These are phyloP conservation scores for Kwoniella shandongensis DNA, from an alignment of 768 basidiomycete species.

Conservation along the genomic window DNA sequence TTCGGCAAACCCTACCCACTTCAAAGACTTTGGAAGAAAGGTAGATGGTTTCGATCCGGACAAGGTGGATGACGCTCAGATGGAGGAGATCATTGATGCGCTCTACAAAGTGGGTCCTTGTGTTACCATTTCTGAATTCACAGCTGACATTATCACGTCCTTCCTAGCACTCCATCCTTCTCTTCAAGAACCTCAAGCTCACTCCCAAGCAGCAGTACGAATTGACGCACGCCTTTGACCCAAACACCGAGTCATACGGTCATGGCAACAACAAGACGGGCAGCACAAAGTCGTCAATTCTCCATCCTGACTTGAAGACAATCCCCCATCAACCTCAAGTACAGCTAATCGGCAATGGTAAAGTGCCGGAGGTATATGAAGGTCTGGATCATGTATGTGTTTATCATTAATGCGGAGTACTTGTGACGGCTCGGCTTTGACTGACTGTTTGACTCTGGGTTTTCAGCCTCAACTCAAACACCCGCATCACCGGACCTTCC, in stretches of 20 bases:
- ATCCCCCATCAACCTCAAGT: constrained; percentile 86
- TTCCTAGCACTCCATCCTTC: constrained; percentile 65
- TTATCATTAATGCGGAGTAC: not conserved
- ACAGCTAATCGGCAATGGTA: constrained; percentile 87
- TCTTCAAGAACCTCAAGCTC: constrained; percentile 70
- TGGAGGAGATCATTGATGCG: constrained; percentile 67
- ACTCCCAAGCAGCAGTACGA: constrained; percentile 81
- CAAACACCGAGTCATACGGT: constrained; percentile 65
- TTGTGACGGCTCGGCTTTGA: not conserved
- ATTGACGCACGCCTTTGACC: constrained; percentile 84
- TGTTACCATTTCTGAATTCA: not conserved
- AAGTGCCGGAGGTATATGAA: constrained; percentile 69
- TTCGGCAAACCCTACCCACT: constrained; percentile 68
- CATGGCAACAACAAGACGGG: constrained; percentile 87
- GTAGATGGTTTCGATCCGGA: constrained; percentile 70
- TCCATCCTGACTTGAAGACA: constrained; percentile 86
- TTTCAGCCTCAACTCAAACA: constrained; percentile 71
- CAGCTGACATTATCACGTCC: not conserved
- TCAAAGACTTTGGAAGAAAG: constrained; percentile 71
- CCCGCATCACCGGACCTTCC: constrained; percentile 80
- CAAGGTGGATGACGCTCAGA: constrained; percentile 62
- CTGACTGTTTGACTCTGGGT: not conserved
- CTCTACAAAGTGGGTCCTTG: constrained; percentile 67
- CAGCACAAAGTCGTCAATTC: constrained; percentile 70
- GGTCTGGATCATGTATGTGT: constrained; percentile 65